Percentiles rank a stretch among this genome's conserved stretches.
These are phyloP conservation scores for Coniferiporia sulphurascens DNA, from an alignment of 1,284 basidiomycete genomes.

Conservation along the genomic window DNA sequence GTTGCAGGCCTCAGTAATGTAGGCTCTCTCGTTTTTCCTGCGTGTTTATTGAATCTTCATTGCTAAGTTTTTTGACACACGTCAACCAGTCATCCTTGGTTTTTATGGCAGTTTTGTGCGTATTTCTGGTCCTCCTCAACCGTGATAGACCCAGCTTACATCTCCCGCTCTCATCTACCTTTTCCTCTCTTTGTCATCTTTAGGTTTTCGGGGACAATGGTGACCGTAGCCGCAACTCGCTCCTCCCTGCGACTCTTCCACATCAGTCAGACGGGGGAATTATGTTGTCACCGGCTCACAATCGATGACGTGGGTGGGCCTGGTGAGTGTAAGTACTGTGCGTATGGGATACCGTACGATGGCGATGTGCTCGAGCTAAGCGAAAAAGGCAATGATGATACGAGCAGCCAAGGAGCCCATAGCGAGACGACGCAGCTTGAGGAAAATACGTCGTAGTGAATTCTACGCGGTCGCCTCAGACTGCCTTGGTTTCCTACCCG, in stretches of 20 bases:
- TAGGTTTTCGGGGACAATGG: slow-evolving; percentile 1
- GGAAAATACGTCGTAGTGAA: not conserved
- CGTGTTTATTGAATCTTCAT: not conserved
- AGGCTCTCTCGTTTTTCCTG: not conserved
- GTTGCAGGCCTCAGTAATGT: not conserved
- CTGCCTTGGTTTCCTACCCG: too few relatives aligned
- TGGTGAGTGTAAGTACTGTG: not conserved
- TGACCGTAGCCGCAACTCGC: not conserved
- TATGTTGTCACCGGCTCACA: not conserved
- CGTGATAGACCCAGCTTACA: too few relatives aligned
- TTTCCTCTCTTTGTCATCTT: not conserved
- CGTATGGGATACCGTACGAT: not conserved
- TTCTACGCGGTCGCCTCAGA: too few relatives aligned
- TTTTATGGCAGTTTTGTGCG: not conserved
- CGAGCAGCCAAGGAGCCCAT: not conserved
- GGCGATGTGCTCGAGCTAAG: not conserved
- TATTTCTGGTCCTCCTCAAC: not conserved
- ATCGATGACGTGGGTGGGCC: not conserved
- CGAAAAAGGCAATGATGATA: not conserved
- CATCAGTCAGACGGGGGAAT: not conserved
- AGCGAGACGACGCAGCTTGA: not conserved
- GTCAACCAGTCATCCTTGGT: not conserved
- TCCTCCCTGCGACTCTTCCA: not conserved
- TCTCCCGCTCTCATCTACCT: not conserved
- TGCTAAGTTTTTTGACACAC: not conserved